phyloP scores from a whole-genome alignment of 306 rosid genomes.

The Vigna trinervia region DNA sequence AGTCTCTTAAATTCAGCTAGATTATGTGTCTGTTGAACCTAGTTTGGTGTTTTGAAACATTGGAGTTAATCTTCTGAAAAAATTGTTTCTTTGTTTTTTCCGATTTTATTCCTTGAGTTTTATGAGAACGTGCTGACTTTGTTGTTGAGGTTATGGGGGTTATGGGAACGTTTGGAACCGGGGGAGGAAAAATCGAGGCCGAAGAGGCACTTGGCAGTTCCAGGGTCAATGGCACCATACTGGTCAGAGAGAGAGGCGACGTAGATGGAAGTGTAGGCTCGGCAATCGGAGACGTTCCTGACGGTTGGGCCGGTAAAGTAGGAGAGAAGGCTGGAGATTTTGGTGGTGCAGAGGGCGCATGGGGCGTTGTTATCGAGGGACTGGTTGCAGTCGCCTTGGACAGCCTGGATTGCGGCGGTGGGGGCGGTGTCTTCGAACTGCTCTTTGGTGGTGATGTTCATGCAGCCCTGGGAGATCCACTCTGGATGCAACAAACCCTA shows the following conservation, averaged over 20 bases:
- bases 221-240: constrained; percentile 55
- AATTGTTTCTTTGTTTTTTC: too few relatives aligned
- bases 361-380: constrained; percentile 64
- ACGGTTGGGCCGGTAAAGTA: constrained; percentile 50
- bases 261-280: constrained; percentile 58
- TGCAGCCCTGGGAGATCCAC: constrained; percentile 71
- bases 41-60: too few relatives aligned
- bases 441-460: constrained; percentile 64
- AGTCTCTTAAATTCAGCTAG: too few relatives aligned
- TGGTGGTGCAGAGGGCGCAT: constrained; percentile 69
- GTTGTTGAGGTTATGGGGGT: too few relatives aligned
- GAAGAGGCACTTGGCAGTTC: constrained; percentile 71
- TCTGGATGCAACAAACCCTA: not conserved
- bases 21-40: too few relatives aligned
- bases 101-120: too few relatives aligned
- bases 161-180: not conserved
- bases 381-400: constrained; percentile 51
- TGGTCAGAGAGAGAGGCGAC: constrained; percentile 67
- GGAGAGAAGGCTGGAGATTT: constrained; percentile 44
- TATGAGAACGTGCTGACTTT: too few relatives aligned
- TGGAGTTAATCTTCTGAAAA: too few relatives aligned
- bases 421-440: constrained; percentile 51
- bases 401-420: not conserved
- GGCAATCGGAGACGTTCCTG: constrained; percentile 70
- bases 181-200: constrained; percentile 39